Percentiles rank a stretch among this genome's conserved stretches.
These are phyloP conservation scores for Penicillium sp. DNA, from an alignment of 2,329 filamentous ascomycete genomes.

Conservation along the genomic window DNA sequence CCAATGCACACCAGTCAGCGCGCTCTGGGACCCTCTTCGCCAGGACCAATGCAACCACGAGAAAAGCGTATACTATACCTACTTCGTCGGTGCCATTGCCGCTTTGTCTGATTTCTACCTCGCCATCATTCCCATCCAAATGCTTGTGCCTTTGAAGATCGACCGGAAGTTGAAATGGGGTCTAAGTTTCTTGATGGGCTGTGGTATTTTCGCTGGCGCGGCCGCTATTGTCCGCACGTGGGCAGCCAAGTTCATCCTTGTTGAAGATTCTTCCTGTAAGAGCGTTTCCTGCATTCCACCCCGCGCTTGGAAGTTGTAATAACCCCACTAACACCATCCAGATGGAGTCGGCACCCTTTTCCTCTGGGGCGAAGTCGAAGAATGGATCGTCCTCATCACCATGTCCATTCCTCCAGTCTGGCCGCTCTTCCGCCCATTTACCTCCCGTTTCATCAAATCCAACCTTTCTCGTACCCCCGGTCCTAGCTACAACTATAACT, in stretches of 20 bases:
- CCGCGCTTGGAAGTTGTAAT: background rate
- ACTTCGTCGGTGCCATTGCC: constrained; percentile 24
- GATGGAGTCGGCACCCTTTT: constrained; percentile 25
- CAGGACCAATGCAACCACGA: constrained; percentile 23
- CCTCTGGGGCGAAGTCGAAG: constrained; percentile 27
- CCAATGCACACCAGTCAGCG: constrained; percentile 21
- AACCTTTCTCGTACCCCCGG: constrained; percentile 10
- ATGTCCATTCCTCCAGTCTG: constrained; percentile 30
- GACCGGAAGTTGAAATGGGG: constrained; percentile 29
- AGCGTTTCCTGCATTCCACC: background rate
- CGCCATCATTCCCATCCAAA: constrained; percentile 25
- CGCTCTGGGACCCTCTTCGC: constrained; percentile 23
- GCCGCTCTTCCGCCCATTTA: constrained; percentile 27
- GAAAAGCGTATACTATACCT: constrained; percentile 26
- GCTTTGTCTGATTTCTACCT: constrained; percentile 26
- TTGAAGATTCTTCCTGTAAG: constrained; percentile 24
- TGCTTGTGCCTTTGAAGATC: constrained; percentile 23
- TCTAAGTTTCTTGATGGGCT: constrained; percentile 28
- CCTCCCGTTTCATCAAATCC: constrained; percentile 22
- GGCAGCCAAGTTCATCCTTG: constrained; percentile 24
- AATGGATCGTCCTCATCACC: constrained; percentile 28
- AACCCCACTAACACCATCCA: constrained; percentile 7
- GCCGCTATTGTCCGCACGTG: constrained; percentile 27
- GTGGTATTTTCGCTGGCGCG: constrained; percentile 25
- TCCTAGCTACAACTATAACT: constrained; percentile 7